Base-by-base conservation (phyloP, 331 rosid species). In the Quercus tomentella region DNA sequence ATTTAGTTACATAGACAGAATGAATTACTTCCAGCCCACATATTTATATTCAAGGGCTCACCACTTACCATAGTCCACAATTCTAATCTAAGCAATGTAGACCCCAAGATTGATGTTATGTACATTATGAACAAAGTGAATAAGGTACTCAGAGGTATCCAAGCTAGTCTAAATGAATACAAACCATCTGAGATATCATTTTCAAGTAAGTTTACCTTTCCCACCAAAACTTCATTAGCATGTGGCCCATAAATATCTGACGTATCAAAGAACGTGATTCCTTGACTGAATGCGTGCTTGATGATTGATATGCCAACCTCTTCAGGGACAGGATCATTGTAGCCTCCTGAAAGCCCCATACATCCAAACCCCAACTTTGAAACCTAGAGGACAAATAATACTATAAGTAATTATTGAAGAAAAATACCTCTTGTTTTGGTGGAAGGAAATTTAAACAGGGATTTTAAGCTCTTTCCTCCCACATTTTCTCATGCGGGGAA, bases 311-410 rank as follows among this genome's bases (percentile, higher is more conserved):
- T 82, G n/a, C 80, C 93, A 77, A 77, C 84, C 41, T 91, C 92
- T 71, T 89, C 88, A 0, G 91, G 74, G 61, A 93, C 70, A 60
- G 94, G 88, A 65, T 57, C 82, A 35, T 88, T 89, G 78, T 88
- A 88, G 10, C 83, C 76, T 43, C 97, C 97, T 4, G 78, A 62
- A 2, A 93, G 88, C 60, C 93, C 87, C 88, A 82, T 85, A 76
- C 97, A 93, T 22, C 94, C 98, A 82, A 74, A 89, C 65, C 93
- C 98, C 74, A 93, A 62, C 82, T 79, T 89, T 30, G 97, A 91
- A 56, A 91, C 97, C 97, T 91, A 10, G 12, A 31, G 60, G 4
- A 28, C 8, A 16, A 28, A 66, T 43, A 51, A 61, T 9, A 79
- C 4, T 21, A n/a, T n/a, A 11, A 17, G 12, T 4, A 76, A 10